Percentiles rank a stretch among this genome's conserved stretches.
These are phyloP conservation scores for Linnemannia exigua DNA, from an alignment of 192 early-diverging fungal species.

Conservation along the genomic window DNA sequence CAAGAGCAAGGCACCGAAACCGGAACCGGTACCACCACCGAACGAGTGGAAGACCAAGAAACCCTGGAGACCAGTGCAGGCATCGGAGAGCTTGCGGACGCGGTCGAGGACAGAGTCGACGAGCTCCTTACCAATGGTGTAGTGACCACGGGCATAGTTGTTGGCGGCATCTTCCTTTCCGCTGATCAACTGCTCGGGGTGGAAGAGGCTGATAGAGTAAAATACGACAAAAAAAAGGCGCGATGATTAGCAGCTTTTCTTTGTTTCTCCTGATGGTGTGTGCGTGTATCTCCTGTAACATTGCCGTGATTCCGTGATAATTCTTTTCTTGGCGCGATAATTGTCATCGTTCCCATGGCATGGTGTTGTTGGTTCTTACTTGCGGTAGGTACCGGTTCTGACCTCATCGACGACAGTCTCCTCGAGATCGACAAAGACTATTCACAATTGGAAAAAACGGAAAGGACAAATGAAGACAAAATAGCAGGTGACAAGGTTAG, in stretches of 20 bases:
- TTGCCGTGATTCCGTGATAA: not conserved
- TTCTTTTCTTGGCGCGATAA: not conserved
- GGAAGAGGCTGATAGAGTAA: conserved; percentile 57
- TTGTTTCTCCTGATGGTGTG: not conserved
- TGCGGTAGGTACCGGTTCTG: conserved; percentile 98
- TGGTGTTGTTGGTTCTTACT: conserved; percentile 49
- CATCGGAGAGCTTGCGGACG: conserved; percentile 98
- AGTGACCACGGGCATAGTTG: conserved; percentile 99
- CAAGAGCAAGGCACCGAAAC: conserved; percentile 97
- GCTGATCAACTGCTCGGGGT: conserved; percentile 97
- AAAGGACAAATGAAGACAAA: conserved; percentile 9
- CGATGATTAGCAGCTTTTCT: not conserved
- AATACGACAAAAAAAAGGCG: not conserved
- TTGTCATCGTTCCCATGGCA: not conserved
- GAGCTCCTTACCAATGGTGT: conserved; percentile 99
- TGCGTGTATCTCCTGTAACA: not conserved
- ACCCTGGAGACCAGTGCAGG: conserved; percentile 98
- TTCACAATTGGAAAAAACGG: not conserved
- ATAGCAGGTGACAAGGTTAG: not conserved
- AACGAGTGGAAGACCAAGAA: conserved; percentile 99
- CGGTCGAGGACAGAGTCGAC: conserved; percentile 98
- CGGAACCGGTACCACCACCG: conserved; percentile 99
- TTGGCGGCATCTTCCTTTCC: conserved; percentile 99
- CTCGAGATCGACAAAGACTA: conserved; percentile 97
- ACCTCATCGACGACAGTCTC: conserved; percentile 99